Evolutionary conservation across 805 yeast genomes (phyloP), one percentile per base, ranked within the genome.

Genomic region (Ogataea parapolymorpha): DNA sequence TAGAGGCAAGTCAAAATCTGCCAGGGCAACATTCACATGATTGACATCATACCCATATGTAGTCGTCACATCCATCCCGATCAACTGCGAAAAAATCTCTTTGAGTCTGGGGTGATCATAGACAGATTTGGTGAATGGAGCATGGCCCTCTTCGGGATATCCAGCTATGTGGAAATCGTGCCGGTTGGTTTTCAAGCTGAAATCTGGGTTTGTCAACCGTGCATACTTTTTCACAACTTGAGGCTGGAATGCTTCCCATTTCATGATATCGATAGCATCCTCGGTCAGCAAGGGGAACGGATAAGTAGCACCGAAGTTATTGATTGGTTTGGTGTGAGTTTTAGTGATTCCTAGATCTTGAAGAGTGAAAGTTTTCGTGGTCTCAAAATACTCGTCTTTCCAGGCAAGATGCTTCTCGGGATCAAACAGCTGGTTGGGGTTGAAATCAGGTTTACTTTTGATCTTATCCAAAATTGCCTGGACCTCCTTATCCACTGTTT

Each of bases 271-370:
- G 31, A 76, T 62, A 1, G 83, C 82, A 49, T 79, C 83, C 31
- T 70, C 70, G 1, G 80, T 72, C 55, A 79, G 72, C 28, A 79
- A 57, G 2, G 81, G 82, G 55, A 79, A 79, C 4, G 84, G 80
- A 42, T 69, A 79, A 26, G 74, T 66, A 16, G 77, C 81, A 26
- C 56, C 74, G 41, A 67, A 57, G 18, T 67, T 61, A 23, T 62
- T 54, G 25, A 64, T 56, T 13, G 65, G 58, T 12, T 57, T 56
- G 10, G 57, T 58, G 41, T 63, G 69, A 2, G 68, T 64, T 50
- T 64, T 62, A 14, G 54, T 46, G 41, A 68, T 67, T 3, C 65
- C 62, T 38, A 68, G 54, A 16, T 67, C 72, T 26, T 50, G 51
- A 47, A 68, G 54, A 3, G 72, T 66, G 35, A 66, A 58, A 36